Base-by-base conservation (phyloP, 2,329 filamentous ascomycete species). In the Cryphonectria radicalis region DNA sequence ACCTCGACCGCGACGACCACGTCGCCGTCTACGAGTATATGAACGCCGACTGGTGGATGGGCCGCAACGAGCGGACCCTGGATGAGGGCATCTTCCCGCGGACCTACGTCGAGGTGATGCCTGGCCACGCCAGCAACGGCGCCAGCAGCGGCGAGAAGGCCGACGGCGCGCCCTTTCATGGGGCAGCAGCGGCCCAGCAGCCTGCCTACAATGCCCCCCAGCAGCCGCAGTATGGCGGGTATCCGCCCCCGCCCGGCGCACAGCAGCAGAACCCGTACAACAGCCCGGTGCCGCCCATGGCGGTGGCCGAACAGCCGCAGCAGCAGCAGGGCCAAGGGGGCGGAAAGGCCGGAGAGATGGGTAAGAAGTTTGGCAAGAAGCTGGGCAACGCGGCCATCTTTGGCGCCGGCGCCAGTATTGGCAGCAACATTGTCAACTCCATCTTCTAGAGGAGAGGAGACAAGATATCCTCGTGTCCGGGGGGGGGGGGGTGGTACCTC, bases 301-400 rank as follows among this genome's bases (percentile, higher is more conserved):
- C 93, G 62, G 88, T 96, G 3, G 89, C 90, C 53, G 86, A 93
- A 77, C 80, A 80, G 72, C 79, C 76, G 42, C 75, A 82, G 25
- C 75, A 82, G 28, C 77, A 79, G 46, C 83, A 83, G 17, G 85
- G 84, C 46, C 84, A 83, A 13, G 85, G 84, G 43, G 84, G 84
- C 60, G 85, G 83, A 11, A 96, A 96, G 84, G 84, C 90, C 22
- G 87, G 90, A 74, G 87, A 93, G 81, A 88, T 90, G 70, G 94
- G 93, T 70, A 97, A 97, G 90, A 98, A 98, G 84, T 93, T 98
- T 82, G 95, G 95, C 75, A 97, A 97, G 89, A 98, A 98, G 86
- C 81, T 95, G 78, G 95, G 95, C 8, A 90, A 91, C 76, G 87
- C 88, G 62, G 94, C 94, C 40, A 94, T 98, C 76, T 97, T 97